Evolutionary conservation across 768 basidiomycete species (phyloP), one percentile per base, ranked within the genome.

Genomic region (Kwoniella dejecticola): DNA sequence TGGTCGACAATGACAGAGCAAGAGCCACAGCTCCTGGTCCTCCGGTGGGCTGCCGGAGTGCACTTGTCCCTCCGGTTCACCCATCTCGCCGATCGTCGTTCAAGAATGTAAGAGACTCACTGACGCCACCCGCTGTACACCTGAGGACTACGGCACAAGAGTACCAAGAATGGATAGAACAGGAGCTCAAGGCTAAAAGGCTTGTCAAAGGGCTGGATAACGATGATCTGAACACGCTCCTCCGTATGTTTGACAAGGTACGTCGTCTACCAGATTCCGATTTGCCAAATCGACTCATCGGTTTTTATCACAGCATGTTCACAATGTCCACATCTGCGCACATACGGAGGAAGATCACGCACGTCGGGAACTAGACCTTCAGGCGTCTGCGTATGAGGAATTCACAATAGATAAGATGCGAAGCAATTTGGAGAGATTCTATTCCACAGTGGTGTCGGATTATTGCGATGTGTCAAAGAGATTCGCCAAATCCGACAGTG

Each of bases 381-480:
- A 81, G 56, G 71, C 79, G 8, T 66, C 79, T 2, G 72, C 71
- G 8, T 69, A 81, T 23, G 82, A 81, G 62, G 81, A 81, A 60
- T 82, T 82, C 67, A 77, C 80, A 0, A 79, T 82, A 0, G 82
- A 82, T 64, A 82, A 81, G 67, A 72, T 82, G 7, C 70, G 82
- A 19, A 79, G 79, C 21, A 80, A 76, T 45, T 60, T 82, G 4
- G 82, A 82, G 67, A 63, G 82, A 2, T 61, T 82, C 21, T 83
- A 83, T 61, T 70, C 81, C 54, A 79, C 77, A 4, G 76, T 82
- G 36, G 75, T 33, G 70, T 80, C 10, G 78, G 80, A 0, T 27
- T 76, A 27, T 67, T 79, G 1, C 62, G 72, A 0, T 70, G 79
- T 47, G 70, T 69, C 5, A 81, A 78, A 64, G 81, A 83, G 60